These are phyloP conservation scores for Lentinus brumalis DNA, from an alignment of 768 basidiomycete genomes.

Conservation along the genomic window DNA sequence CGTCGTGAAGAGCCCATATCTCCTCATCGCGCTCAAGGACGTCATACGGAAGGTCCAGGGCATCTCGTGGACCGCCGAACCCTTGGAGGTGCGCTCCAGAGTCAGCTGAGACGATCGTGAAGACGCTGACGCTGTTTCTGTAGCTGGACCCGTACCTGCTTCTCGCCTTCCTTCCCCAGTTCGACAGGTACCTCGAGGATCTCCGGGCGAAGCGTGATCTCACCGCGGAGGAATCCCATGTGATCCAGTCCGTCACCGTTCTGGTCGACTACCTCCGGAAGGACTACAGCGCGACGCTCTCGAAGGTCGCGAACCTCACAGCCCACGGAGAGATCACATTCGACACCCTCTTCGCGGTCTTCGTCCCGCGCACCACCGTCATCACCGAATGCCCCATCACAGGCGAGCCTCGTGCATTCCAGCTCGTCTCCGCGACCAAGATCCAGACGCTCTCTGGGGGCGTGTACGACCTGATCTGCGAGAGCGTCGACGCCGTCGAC, in stretches of 20 bases:
- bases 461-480: constrained; percentile 48
- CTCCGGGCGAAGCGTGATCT: no score
- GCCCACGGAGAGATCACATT: constrained; percentile 59
- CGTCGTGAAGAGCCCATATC: constrained; percentile 59
- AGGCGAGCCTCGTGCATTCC: no score
- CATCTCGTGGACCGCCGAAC: constrained; percentile 58
- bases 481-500: constrained; percentile 56
- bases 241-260: constrained; percentile 47
- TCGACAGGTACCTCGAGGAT: constrained; percentile 42
- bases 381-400: constrained; percentile 45
- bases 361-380: constrained; percentile 54
- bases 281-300: constrained; percentile 52
- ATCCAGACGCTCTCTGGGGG: constrained; percentile 39
- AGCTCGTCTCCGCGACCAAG: constrained; percentile 22
- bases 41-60: constrained; percentile 58
- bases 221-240: constrained; percentile 43
- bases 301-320: constrained; percentile 48
- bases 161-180: constrained; percentile 51
- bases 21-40: constrained; percentile 58
- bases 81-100: constrained; percentile 48
- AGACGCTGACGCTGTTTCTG: no score
- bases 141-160: constrained; percentile 58
- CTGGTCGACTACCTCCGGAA: constrained; percentile 49
- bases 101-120: constrained; percentile 29
- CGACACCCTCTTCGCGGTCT: constrained; percentile 53